phyloP scores from a whole-genome alignment of 371 early-diverging fungal genomes.

The Rhizopus stolonifer region DNA sequence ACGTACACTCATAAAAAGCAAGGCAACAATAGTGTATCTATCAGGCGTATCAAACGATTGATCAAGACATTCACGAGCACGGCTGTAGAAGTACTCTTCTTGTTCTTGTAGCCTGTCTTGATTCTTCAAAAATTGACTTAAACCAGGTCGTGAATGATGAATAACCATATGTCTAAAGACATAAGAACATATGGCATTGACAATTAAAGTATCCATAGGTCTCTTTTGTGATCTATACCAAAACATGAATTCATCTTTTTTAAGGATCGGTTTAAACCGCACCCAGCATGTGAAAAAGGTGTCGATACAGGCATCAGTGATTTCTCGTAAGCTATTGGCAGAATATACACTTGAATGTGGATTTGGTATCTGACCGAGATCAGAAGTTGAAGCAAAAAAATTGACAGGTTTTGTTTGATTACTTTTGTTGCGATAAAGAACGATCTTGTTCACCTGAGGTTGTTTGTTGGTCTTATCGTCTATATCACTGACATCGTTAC shows the following conservation, averaged over 20 bases:
- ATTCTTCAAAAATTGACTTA: slow-evolving; percentile 21
- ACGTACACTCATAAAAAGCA: slow-evolving; percentile 26
- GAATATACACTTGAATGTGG: slow-evolving; percentile 26
- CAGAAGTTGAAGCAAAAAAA: slow-evolving; percentile 21
- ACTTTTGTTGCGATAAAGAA: slow-evolving; percentile 23
- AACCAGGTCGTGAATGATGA: slow-evolving; percentile 25
- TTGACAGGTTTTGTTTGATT: slow-evolving; percentile 34
- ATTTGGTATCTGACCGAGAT: slow-evolving; percentile 24
- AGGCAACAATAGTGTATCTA: slow-evolving; percentile 27
- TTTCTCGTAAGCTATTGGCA: slow-evolving; percentile 11
- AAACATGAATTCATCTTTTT: slow-evolving; percentile 30
- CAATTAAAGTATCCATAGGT: slow-evolving; percentile 32
- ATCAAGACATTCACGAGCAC: slow-evolving; percentile 31
- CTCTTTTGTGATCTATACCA: slow-evolving; percentile 26
- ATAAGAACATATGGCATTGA: slow-evolving; percentile 39
- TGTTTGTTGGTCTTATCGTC: slow-evolving; percentile 2
- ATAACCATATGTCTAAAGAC: slow-evolving; percentile 36
- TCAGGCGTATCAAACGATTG: slow-evolving; percentile 39
- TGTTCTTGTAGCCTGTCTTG: slow-evolving; percentile 32
- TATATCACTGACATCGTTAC: slow-evolving; percentile 10
- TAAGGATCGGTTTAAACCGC: slow-evolving; percentile 31
- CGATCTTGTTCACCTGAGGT: slow-evolving; percentile 14
- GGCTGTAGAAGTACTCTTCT: slow-evolving; percentile 35
- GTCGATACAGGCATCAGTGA: slow-evolving; percentile 35
- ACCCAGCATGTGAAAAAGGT: slow-evolving; percentile 37